Percentiles rank a stretch among this genome's conserved stretches.
Conservation (phyloP, 176 grass and related monocot genomes). For the Lolium rigidum region DNA sequence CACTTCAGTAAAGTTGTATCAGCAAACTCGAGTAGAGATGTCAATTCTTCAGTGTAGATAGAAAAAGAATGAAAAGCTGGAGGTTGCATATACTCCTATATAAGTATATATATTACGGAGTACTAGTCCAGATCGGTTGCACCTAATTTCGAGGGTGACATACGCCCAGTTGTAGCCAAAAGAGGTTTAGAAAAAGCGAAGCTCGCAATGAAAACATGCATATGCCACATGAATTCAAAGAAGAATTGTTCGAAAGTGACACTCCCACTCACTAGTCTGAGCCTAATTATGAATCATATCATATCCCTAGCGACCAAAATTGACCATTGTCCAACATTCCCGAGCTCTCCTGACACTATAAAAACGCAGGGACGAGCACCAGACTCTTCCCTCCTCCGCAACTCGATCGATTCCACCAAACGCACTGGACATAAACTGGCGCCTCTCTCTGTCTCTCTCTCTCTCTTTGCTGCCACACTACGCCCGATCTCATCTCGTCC, state of each 20-base stretch:
- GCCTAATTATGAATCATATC: neutral
- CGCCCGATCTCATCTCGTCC: neutral
- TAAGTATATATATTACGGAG: no score
- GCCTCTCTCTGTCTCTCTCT: neutral
- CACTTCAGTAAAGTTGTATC: neutral
- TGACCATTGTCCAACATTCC: neutral
- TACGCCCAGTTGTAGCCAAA: constrained; percentile 10
- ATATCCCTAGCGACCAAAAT: no score
- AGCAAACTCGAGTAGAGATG: neutral
- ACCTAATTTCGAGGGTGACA: constrained; percentile 40
- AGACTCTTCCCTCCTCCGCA: neutral
- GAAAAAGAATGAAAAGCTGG: neutral
- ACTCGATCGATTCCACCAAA: neutral
- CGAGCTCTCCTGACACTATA: constrained; percentile 2
- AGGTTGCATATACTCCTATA: neutral
- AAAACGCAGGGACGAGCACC: neutral
- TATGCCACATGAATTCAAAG: neutral
- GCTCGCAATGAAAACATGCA: neutral
- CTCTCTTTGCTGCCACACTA: neutral
- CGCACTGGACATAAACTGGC: constrained; percentile 24
- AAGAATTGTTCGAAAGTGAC: constrained; percentile 25
- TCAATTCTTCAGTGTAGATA: no score
- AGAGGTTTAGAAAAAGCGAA: neutral
- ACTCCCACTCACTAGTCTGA: neutral
- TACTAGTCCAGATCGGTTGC: neutral